These are phyloP conservation scores for Xylaria sp. DNA, from an alignment of 2,329 filamentous ascomycete species.

Conservation along the genomic window DNA sequence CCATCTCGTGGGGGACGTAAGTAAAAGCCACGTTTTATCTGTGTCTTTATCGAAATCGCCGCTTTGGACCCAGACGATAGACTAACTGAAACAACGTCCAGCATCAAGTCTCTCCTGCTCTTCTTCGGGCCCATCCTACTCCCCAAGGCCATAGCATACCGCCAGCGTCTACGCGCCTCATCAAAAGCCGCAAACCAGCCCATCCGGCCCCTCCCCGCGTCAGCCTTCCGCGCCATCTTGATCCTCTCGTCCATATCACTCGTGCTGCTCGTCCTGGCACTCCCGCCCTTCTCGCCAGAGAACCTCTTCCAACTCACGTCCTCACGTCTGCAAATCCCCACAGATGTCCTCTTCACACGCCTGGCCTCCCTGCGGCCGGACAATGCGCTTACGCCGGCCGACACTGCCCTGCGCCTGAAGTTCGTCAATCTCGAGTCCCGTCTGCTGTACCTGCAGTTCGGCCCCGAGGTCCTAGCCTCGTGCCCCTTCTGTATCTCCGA, in stretches of 20 bases:
- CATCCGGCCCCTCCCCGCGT: slow-evolving; percentile 64
- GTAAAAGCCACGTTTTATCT: slow-evolving; percentile 42
- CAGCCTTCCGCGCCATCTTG: slow-evolving; percentile 66
- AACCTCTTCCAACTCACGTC: slow-evolving; percentile 84
- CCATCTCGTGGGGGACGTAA: slow-evolving; percentile 60
- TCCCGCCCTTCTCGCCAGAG: slow-evolving; percentile 74
- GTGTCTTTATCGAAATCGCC: background rate
- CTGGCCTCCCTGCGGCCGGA: slow-evolving; percentile 66
- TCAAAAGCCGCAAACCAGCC: slow-evolving; percentile 57
- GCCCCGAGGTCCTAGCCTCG: slow-evolving; percentile 75
- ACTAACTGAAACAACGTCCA: slow-evolving; percentile 44
- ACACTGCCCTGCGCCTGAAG: slow-evolving; percentile 73
- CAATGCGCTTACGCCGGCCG: slow-evolving; percentile 61
- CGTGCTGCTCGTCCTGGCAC: slow-evolving; percentile 67
- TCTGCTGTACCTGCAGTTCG: slow-evolving; percentile 84
- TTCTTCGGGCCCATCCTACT: slow-evolving; percentile 78
- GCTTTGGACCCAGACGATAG: background rate
- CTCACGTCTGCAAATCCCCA: slow-evolving; percentile 86
- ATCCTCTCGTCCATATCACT: slow-evolving; percentile 65
- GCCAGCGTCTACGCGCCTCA: slow-evolving; percentile 64
- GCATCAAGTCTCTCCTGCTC: slow-evolving; percentile 65
- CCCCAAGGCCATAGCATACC: slow-evolving; percentile 72
- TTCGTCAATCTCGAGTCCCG: slow-evolving; percentile 78
- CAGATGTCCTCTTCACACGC: slow-evolving; percentile 83
- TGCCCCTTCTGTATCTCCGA: slow-evolving; percentile 87